Conservation (phyloP, 768 basidiomycete species). For the Pleurotus cornucopiae region DNA sequence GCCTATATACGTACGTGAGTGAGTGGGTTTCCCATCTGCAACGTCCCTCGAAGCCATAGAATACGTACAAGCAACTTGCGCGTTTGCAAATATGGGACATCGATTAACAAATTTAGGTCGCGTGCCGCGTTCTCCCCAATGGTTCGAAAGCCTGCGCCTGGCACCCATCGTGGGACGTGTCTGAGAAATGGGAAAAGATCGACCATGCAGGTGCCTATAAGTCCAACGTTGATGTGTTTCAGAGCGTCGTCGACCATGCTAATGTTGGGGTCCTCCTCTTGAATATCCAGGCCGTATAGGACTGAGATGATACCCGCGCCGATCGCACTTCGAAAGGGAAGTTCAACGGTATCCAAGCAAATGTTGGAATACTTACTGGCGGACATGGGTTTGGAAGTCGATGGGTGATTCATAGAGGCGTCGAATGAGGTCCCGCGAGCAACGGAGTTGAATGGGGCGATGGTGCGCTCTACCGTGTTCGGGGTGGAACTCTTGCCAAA, state of each 20-base stretch:
- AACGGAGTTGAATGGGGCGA: neutral
- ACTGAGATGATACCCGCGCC: neutral
- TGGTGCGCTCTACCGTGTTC: slow-evolving; percentile 14
- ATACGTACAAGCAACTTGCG: slow-evolving; percentile 21
- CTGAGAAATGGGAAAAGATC: slow-evolving; percentile 23
- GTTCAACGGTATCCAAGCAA: too few species aligned
- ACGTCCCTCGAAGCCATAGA: slow-evolving; percentile 9
- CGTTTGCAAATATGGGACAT: slow-evolving; percentile 28
- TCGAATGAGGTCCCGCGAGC: neutral
- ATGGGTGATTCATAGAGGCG: neutral
- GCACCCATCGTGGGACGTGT: slow-evolving; percentile 53
- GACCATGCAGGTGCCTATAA: neutral
- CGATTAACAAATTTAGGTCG: slow-evolving; percentile 28
- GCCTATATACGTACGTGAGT: too few species aligned
- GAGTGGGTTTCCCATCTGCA: too few species aligned
- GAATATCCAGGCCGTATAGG: neutral
- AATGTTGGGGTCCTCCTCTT: neutral
- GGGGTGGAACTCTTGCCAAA: slow-evolving; percentile 36
- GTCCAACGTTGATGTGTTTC: neutral
- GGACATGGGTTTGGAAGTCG: neutral
- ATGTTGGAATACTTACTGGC: neutral
- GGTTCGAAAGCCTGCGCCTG: slow-evolving; percentile 54
- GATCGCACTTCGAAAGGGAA: neutral
- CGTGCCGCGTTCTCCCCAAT: slow-evolving; percentile 42
- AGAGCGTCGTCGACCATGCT: neutral